These are phyloP conservation scores for Colletotrichum phormii DNA, from an alignment of 2,329 filamentous ascomycete species.

Conservation along the genomic window DNA sequence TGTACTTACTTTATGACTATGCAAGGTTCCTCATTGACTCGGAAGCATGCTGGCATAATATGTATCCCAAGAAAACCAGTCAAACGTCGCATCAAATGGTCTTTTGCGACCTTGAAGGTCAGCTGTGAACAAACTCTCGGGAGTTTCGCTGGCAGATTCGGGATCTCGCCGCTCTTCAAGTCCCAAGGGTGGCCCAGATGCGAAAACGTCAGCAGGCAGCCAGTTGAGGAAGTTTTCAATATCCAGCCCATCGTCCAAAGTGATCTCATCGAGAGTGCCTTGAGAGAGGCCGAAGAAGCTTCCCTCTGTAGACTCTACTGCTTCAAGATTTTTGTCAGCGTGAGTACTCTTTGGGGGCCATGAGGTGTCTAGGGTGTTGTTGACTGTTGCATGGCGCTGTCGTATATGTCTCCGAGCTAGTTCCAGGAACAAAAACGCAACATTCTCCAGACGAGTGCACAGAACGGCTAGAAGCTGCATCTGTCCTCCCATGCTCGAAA, in stretches of 20 bases:
- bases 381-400: background rate
- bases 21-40: too few relatives aligned
- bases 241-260: background rate
- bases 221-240: conserved; percentile 5
- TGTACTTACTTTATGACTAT: too few relatives aligned
- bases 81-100: conserved; percentile 12
- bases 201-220: conserved; percentile 8
- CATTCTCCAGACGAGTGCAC: background rate
- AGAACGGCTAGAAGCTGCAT: conserved; percentile 2
- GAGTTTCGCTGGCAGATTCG: background rate
- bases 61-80: conserved; percentile 27
- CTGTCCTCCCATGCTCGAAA: conserved; percentile 18
- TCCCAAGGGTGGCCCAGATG: background rate
- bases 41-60: background rate
- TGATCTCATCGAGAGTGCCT: background rate
- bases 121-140: too few relatives aligned
- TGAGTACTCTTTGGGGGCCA: background rate
- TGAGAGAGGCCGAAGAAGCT: too few relatives aligned
- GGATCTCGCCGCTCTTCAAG: background rate
- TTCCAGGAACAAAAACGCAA: conserved; percentile 11
- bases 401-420: background rate
- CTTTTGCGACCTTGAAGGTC: conserved; percentile 1
- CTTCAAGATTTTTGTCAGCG: background rate
- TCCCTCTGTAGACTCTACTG: background rate
- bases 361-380: background rate